Conservation (phyloP, 192 early-diverging fungal species). For the Gigaspora rosea region DNA sequence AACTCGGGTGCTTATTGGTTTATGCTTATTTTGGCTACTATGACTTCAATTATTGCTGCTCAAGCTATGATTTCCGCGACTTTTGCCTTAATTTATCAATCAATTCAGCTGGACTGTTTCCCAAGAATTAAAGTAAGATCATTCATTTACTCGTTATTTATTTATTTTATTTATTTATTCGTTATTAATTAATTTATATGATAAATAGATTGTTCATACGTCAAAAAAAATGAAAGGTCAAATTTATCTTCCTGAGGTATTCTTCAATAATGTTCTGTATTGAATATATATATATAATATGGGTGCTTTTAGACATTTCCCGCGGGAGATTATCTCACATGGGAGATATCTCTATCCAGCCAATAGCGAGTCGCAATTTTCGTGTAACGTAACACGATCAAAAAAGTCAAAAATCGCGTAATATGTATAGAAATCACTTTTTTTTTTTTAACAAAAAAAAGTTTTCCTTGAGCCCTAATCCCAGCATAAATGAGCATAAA, state of each 20-base stretch:
- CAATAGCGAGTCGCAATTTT: too few species aligned
- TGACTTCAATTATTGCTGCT: slow-evolving; percentile 60
- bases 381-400: too few species aligned
- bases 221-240: slow-evolving; percentile 36
- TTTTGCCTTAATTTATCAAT: slow-evolving; percentile 56
- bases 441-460: too few species aligned
- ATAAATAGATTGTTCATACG: slow-evolving; percentile 42
- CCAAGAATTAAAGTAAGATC: slow-evolving; percentile 42
- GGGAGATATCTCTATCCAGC: too few species aligned
- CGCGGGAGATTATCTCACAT: too few species aligned
- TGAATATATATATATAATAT: too few species aligned
- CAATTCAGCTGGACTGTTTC: slow-evolving; percentile 52
- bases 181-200: background rate
- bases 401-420: too few species aligned
- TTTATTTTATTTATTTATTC: too few species aligned
- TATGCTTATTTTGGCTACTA: slow-evolving; percentile 50
- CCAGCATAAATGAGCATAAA: too few species aligned
- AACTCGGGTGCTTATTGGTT: slow-evolving; percentile 35
- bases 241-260: slow-evolving; percentile 53
- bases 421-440: too few species aligned
- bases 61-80: slow-evolving; percentile 58
- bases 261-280: background rate
- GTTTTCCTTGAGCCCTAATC: too few species aligned
- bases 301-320: too few species aligned
- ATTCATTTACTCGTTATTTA: background rate